A percentile compares a stretch with the other conserved stretches of the same genome.
Evolutionary conservation across 148 eudicot genomes (phyloP).

Genomic region (Vaccinium myrtillus): DNA sequence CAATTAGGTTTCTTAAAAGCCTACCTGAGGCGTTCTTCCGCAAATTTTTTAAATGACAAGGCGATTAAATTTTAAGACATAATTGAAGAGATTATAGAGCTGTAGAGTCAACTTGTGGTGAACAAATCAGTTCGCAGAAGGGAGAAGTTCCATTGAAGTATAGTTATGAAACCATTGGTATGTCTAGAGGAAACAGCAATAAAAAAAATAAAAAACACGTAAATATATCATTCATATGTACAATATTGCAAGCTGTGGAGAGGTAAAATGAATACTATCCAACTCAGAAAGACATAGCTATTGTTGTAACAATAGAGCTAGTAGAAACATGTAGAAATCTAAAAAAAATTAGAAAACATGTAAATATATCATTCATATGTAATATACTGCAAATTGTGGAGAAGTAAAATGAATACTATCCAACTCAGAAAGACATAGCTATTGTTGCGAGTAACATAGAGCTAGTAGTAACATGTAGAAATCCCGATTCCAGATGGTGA

Average conservation of each 20-base stretch:
- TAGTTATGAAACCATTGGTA: neutral
- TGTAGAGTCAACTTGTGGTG: neutral
- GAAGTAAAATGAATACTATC: neutral
- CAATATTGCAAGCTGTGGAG: neutral
- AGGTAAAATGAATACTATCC: neutral
- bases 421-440: neutral
- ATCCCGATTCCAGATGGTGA: neutral
- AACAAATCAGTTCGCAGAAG: neutral
- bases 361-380: neutral
- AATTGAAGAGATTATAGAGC: neutral
- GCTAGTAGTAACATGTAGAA: neutral
- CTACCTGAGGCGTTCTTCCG: neutral
- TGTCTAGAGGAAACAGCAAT: neutral
- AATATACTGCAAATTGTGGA: neutral
- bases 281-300: neutral
- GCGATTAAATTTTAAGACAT: neutral
- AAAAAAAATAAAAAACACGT: neutral
- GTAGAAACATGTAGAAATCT: neutral
- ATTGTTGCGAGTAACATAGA: neutral
- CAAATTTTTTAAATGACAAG: neutral
- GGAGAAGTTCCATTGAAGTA: neutral
- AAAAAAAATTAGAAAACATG: neutral
- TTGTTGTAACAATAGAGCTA: neutral
- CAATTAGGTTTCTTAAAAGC: neutral
- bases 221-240: neutral